These are phyloP conservation scores for Globisporangium heterothallicum DNA, from an alignment of 352 stramenopile species.

Conservation along the genomic window DNA sequence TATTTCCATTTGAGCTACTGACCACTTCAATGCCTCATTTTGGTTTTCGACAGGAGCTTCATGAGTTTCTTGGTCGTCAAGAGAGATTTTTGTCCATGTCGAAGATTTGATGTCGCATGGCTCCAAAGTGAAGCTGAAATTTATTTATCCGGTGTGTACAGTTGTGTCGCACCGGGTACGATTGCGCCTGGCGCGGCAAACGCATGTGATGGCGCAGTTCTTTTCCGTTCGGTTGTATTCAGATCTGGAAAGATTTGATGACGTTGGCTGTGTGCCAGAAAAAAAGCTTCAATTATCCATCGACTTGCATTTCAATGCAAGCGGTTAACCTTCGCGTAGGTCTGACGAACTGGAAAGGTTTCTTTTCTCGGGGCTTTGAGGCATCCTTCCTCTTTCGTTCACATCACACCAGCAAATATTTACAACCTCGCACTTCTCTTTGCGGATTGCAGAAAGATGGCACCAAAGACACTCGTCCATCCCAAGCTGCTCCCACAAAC, in stretches of 20 bases:
- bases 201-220: neutral
- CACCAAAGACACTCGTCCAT: neutral
- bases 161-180: neutral
- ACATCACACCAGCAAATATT: neutral
- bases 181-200: neutral
- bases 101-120: constrained; percentile 22
- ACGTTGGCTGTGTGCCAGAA: neutral
- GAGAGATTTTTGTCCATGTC: constrained; percentile 40
- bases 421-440: neutral
- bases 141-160: neutral
- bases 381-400: too few species aligned
- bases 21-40: constrained; percentile 10
- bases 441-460: neutral
- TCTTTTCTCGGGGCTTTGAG: too few species aligned
- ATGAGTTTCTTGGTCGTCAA: constrained; percentile 42
- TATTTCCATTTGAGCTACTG: too few species aligned
- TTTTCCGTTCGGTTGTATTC: neutral
- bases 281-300: too few species aligned
- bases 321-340: too few species aligned
- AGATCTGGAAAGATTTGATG: neutral
- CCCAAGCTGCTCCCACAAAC: too few species aligned
- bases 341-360: too few species aligned
- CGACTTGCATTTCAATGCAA: too few species aligned
- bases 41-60: constrained; percentile 38
- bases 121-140: neutral